These are phyloP conservation scores for Trametes versicolor DNA, from an alignment of 1,284 basidiomycete genomes.

Conservation along the genomic window DNA sequence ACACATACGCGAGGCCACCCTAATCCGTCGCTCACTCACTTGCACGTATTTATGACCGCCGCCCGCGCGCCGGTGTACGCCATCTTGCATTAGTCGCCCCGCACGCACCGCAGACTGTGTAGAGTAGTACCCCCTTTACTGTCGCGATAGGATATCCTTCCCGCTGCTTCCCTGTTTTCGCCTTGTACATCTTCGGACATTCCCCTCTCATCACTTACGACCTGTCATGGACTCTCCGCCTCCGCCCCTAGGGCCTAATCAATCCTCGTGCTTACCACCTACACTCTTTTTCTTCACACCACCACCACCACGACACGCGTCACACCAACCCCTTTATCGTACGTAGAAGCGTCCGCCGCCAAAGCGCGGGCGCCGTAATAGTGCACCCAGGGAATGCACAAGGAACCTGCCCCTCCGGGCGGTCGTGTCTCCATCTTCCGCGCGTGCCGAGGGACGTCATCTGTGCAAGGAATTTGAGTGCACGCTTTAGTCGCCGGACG, in stretches of 20 bases:
- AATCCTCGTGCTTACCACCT: conserved; percentile 32
- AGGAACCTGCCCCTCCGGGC: not conserved
- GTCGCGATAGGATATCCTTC: conserved; percentile 8
- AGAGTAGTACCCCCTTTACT: conserved; percentile 6
- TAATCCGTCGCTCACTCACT: not conserved
- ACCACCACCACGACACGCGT: not conserved
- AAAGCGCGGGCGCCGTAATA: conserved; percentile 3
- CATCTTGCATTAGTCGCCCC: conserved; percentile 1
- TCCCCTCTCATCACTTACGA: conserved; percentile 17
- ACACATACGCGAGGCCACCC: conserved; percentile 8
- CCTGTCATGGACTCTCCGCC: conserved; percentile 19
- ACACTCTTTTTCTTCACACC: conserved; percentile 12
- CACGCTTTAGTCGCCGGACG: not conserved
- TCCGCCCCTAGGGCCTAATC: conserved; percentile 2
- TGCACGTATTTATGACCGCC: conserved; percentile 17
- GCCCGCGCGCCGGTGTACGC: conserved; percentile 5
- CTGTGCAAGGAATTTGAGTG: not conserved
- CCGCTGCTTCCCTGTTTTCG: conserved; percentile 1
- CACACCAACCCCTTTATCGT: not conserved
- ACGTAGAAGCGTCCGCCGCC: not conserved
- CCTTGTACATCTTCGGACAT: conserved; percentile 17
- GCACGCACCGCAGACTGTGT: conserved; percentile 13
- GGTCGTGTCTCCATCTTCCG: conserved; percentile 1
- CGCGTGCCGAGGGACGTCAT: not conserved
- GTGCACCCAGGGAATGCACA: conserved; percentile 4